A percentile compares a stretch with the other conserved stretches of the same genome.
phyloP scores from a whole-genome alignment of 805 yeast genomes.

The Candida dajiaensis region DNA sequence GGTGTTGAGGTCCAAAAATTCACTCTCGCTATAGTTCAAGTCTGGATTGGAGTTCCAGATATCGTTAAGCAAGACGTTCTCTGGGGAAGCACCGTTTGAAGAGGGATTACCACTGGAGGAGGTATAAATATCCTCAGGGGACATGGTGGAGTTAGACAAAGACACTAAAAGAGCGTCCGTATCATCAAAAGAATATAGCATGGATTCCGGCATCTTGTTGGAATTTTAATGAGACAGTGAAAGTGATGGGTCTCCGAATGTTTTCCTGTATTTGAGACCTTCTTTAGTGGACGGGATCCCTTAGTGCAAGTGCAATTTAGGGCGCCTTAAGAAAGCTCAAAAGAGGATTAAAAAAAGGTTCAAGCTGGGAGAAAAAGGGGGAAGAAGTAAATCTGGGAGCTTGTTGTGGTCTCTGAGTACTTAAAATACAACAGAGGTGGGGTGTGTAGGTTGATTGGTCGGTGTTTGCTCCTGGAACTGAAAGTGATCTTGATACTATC shows the following conservation, averaged over 20 bases:
- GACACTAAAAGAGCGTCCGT: slow-evolving; percentile 25
- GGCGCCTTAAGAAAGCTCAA: neutral
- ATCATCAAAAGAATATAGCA: slow-evolving; percentile 21
- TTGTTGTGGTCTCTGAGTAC: neutral
- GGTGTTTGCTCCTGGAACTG: neutral
- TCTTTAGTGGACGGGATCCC: neutral
- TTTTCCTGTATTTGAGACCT: neutral
- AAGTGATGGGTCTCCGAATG: too few species aligned
- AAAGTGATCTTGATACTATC: neutral
- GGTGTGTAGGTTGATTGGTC: neutral
- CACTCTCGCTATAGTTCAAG: neutral
- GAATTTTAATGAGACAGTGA: neutral
- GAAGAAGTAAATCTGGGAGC: neutral
- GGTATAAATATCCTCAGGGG: slow-evolving; percentile 18
- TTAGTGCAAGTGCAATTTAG: neutral
- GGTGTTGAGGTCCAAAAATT: slow-evolving; percentile 1
- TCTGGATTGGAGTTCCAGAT: slow-evolving; percentile 4
- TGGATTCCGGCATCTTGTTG: neutral
- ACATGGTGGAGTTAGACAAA: slow-evolving; percentile 17
- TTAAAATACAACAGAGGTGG: neutral
- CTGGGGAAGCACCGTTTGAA: slow-evolving; percentile 18
- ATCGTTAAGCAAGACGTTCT: slow-evolving; percentile 12
- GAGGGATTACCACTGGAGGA: slow-evolving; percentile 18
- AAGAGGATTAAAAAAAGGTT: neutral
- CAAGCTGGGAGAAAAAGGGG: neutral